These are phyloP conservation scores for Phlyctochytrium arcticum DNA, from an alignment of 192 early-diverging fungal genomes.

Conservation along the genomic window DNA sequence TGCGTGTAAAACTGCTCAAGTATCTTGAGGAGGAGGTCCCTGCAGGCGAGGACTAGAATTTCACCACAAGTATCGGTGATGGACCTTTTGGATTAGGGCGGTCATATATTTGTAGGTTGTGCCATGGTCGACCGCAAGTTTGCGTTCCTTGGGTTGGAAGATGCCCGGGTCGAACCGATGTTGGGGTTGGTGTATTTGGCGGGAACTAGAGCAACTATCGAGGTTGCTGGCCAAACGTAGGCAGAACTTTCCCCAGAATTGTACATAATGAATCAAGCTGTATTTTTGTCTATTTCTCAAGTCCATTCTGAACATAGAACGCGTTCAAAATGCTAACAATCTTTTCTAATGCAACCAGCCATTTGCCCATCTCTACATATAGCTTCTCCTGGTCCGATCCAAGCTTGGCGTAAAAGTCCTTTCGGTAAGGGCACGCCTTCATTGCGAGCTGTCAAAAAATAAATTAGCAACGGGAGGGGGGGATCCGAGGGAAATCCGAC, in stretches of 20 bases:
- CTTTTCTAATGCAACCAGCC: conserved; percentile 72
- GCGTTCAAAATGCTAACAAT: conserved; percentile 56
- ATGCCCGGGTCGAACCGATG: too few relatives aligned
- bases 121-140: too few relatives aligned
- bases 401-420: conserved; percentile 83
- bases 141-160: too few relatives aligned
- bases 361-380: conserved; percentile 55
- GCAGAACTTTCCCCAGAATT: neutral
- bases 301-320: conserved; percentile 16
- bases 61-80: too few relatives aligned
- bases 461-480: neutral
- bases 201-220: neutral
- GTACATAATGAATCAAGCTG: neutral
- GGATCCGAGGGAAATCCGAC: too few relatives aligned
- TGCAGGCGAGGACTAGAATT: conserved; percentile 67
- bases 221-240: neutral
- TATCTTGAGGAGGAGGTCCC: conserved; percentile 96
- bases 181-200: neutral
- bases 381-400: conserved; percentile 57
- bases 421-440: conserved; percentile 87
- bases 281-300: conserved; percentile 18
- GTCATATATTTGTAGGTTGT: too few relatives aligned
- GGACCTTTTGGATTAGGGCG: too few relatives aligned
- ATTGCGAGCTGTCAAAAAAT: conserved; percentile 77
- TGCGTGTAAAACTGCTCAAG: conserved; percentile 84